phyloP scores from a whole-genome alignment of 805 yeast species.

The Candida bentonensis region DNA sequence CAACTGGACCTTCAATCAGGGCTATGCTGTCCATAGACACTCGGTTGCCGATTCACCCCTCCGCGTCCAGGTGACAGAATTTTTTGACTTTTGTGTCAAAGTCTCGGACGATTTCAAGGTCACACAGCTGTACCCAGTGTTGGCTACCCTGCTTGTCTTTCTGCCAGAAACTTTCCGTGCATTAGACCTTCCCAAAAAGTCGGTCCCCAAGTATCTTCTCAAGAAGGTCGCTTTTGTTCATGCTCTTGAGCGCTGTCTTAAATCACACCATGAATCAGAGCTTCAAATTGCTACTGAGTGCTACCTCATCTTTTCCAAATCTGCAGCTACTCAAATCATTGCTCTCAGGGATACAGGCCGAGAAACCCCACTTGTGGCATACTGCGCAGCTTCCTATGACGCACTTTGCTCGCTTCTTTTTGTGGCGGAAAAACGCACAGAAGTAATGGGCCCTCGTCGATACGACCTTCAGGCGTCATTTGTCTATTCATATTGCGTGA shows the following conservation, averaged over 20 bases:
- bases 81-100: not conserved
- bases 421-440: not conserved
- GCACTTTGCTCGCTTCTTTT: not conserved
- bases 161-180: not conserved
- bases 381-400: not conserved
- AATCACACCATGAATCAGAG: not conserved
- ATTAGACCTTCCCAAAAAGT: not conserved
- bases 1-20: constrained; percentile 1
- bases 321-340: not conserved
- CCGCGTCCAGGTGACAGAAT: not conserved
- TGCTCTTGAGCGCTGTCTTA: not conserved
- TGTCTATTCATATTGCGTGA: not conserved
- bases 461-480: not conserved
- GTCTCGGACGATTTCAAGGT: not conserved
- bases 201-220: not conserved
- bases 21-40: not conserved
- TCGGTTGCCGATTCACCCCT: not conserved
- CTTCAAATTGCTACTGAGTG: not conserved
- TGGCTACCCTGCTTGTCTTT: not conserved
- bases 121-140: not conserved
- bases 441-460: not conserved
- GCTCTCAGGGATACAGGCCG: not conserved
- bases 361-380: not conserved
- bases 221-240: not conserved
- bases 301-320: not conserved